phyloP scores from a whole-genome alignment of 345 rosid species.

The Geranium brycei region DNA sequence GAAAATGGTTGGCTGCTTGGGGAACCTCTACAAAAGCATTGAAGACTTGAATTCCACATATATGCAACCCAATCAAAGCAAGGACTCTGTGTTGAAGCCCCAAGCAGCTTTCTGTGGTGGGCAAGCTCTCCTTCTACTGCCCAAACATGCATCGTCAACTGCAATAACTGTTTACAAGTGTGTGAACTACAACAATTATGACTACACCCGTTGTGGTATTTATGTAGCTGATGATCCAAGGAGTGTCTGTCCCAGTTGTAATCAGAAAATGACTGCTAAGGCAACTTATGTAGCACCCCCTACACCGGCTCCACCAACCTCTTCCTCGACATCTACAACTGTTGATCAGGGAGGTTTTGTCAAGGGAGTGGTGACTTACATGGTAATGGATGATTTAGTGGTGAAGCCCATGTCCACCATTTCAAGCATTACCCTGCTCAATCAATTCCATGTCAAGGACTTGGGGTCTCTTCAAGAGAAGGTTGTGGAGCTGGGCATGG shows the following conservation, averaged over 20 bases:
- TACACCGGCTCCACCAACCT: not conserved
- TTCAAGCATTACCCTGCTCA: conserved; percentile 11
- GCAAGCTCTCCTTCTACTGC: not conserved
- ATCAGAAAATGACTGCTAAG: fast-evolving
- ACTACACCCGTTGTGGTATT: too few relatives aligned
- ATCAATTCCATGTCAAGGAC: conserved; percentile 12
- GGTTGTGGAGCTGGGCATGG: conserved; percentile 7
- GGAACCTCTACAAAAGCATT: not conserved
- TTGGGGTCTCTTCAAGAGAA: conserved; percentile 12
- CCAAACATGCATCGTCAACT: not conserved
- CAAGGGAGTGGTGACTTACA: conserved; percentile 17
- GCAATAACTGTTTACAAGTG: not conserved
- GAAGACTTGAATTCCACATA: not conserved
- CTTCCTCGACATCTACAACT: not conserved
- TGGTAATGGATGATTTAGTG: conserved; percentile 23
- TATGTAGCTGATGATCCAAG: not conserved
- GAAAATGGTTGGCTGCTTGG: not conserved
- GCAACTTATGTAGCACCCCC: not conserved
- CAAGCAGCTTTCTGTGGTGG: not conserved
- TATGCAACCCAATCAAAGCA: not conserved
- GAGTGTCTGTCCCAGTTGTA: not conserved
- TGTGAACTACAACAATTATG: not conserved
- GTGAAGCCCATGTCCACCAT: conserved; percentile 20
- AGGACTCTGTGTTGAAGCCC: not conserved
- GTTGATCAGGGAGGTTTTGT: conserved; percentile 16